phyloP scores from a whole-genome alignment of 2,329 filamentous ascomycete species.

The Arthrinium phaeospermum region DNA sequence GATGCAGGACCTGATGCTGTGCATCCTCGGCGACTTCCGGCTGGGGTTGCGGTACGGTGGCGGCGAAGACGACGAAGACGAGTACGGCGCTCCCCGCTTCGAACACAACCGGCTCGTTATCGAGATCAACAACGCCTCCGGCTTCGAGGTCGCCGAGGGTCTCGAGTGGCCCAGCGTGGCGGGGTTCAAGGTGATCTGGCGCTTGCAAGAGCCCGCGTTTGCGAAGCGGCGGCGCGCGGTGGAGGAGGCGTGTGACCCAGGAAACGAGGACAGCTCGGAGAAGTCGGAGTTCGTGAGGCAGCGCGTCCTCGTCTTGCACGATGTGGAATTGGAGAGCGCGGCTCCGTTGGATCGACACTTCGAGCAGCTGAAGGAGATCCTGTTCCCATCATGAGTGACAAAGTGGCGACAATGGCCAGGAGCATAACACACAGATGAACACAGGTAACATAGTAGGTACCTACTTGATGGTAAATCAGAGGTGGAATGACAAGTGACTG shows the following conservation, averaged over 20 bases:
- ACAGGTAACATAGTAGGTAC: accelerated
- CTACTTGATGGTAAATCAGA: not conserved
- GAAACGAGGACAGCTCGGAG: not conserved
- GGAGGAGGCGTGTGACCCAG: not conserved
- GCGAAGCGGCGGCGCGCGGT: not conserved
- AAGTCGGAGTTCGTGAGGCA: too few species aligned
- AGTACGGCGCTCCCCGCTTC: too few species aligned
- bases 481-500: not conserved
- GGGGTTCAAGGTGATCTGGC: slow-evolving; percentile 2
- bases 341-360: not conserved
- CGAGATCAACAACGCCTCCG: too few species aligned
- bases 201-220: not conserved
- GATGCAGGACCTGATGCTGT: not conserved
- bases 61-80: too few species aligned
- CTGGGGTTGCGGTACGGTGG: not conserved
- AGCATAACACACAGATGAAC: not conserved
- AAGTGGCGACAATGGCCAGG: not conserved
- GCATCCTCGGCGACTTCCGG: not conserved
- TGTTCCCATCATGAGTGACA: not conserved
- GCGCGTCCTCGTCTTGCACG: not conserved
- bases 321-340: not conserved
- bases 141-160: not conserved
- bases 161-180: not conserved
- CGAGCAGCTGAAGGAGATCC: not conserved
- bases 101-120: not conserved